phyloP scores from a whole-genome alignment of 1,284 basidiomycete species.

The Ustilago trichophora region DNA sequence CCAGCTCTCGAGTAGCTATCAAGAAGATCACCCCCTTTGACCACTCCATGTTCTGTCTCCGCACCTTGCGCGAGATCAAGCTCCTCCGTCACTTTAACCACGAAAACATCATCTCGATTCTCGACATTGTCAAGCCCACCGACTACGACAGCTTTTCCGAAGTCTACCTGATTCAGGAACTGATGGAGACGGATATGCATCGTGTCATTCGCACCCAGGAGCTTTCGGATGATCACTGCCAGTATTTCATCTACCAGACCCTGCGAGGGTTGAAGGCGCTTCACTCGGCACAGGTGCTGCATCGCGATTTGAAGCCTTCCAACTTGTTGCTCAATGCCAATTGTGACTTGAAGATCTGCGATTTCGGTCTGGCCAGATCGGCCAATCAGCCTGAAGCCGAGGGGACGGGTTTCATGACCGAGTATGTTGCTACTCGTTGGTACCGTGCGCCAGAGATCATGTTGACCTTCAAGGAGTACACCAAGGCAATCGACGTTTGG shows the following conservation, averaged over 20 bases:
- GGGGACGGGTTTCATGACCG: slow-evolving; percentile 66
- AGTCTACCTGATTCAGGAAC: slow-evolving; percentile 78
- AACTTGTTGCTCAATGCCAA: slow-evolving; percentile 65
- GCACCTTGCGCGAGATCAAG: slow-evolving; percentile 65
- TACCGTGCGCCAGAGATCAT: slow-evolving; percentile 66
- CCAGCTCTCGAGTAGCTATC: slow-evolving; percentile 67
- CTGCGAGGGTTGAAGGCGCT: slow-evolving; percentile 66
- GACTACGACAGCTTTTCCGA: slow-evolving; percentile 90
- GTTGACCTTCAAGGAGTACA: slow-evolving; percentile 67
- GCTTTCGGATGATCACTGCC: slow-evolving; percentile 80
- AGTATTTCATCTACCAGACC: slow-evolving; percentile 90
- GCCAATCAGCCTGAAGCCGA: slow-evolving; percentile 65
- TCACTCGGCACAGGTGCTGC: slow-evolving; percentile 64
- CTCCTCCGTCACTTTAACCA: slow-evolving; percentile 65
- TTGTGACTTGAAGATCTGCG: slow-evolving; percentile 66
- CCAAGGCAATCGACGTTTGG: slow-evolving; percentile 73
- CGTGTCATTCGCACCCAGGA: slow-evolving; percentile 66
- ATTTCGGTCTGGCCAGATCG: slow-evolving; percentile 65
- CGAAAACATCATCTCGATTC: slow-evolving; percentile 62
- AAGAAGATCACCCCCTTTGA: slow-evolving; percentile 67
- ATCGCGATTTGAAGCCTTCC: slow-evolving; percentile 64
- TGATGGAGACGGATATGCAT: slow-evolving; percentile 67
- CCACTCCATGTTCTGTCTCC: slow-evolving; percentile 65
- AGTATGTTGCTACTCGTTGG: slow-evolving; percentile 67
- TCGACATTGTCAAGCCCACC: slow-evolving; percentile 57